A percentile compares a stretch with the other conserved stretches of the same genome.
Conservation (phyloP, 1,284 basidiomycete genomes). For the Cronartium quercuum region DNA sequence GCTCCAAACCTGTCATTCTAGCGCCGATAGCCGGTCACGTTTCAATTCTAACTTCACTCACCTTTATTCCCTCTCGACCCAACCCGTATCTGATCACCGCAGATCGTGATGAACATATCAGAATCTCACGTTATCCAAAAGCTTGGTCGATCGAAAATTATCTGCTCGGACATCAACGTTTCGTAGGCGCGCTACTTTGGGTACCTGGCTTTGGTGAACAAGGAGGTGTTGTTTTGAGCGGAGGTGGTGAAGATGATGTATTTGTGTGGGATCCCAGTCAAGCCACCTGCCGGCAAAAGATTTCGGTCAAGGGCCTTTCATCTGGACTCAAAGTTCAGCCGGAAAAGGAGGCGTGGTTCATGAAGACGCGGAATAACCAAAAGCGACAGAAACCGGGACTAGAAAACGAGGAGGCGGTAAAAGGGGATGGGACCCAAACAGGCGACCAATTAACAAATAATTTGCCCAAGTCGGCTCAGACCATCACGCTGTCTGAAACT, state of each 20-base stretch:
- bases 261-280: slow-evolving; percentile 21
- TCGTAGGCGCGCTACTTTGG: slow-evolving; percentile 26
- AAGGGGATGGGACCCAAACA: neutral
- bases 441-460: neutral
- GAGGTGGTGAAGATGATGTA: slow-evolving; percentile 19
- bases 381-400: neutral
- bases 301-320: slow-evolving; percentile 1
- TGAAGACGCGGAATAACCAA: slow-evolving; percentile 22
- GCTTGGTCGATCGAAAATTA: slow-evolving; percentile 28
- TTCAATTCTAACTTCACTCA: slow-evolving; percentile 24
- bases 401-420: neutral
- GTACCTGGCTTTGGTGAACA: neutral
- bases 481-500: neutral
- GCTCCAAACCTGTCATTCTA: neutral
- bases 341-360: slow-evolving; percentile 30
- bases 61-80: slow-evolving; percentile 10
- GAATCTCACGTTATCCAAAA: slow-evolving; percentile 22
- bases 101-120: slow-evolving; percentile 36
- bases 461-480: neutral
- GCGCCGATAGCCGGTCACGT: slow-evolving; percentile 35
- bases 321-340: slow-evolving; percentile 26
- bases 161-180: slow-evolving; percentile 22
- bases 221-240: slow-evolving; percentile 18
- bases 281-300: neutral
- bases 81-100: slow-evolving; percentile 13